Evolutionary conservation across 495 filamentous ascomycete genomes (phyloP), one percentile per base, ranked within the genome.

Genomic region (Paragyromitra xinjiangensis): DNA sequence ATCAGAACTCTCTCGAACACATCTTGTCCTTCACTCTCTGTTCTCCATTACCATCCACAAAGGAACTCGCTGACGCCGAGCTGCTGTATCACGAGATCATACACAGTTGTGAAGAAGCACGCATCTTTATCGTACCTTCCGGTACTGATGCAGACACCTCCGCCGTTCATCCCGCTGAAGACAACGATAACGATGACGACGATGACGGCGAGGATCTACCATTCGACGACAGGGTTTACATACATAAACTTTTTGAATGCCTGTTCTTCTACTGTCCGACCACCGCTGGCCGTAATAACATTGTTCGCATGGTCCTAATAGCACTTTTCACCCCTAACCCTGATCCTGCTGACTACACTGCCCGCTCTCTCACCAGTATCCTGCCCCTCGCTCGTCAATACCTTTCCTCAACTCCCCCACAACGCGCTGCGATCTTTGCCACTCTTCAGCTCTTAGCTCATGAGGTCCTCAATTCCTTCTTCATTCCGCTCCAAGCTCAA

Each of bases 401-500:
- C 22, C 48, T 56, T 9, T 24, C 7, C n/a, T 69, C 34, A 48
- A 19, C 63, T 0, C 50, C 6, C 12, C 26, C 34, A 2, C 19
- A 69, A 16, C 8, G 22, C 3, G 8, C 22, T 5, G 14, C 26
- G 11, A 39, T 56, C 22, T 14, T 29, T 12, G 8, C 22, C 7
- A 56, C 37, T 0, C 65, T 69, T 2, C 7, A 44, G 34, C 51
- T 44, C 37, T 37, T 69, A 0, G 65, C 50, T 2, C 34, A 40
- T 14, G 51, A 69, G 48, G 7, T 69, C 34, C 39, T 69, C 19
- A 4, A 9, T 9, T 69, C 48, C 0, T 42, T 69, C 19, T 69
- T 69, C 22, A 22, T 56, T n/a, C 65, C 65, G 4, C 51, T 69
- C 9, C 56, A 69, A 34, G 50, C 65, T 0, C 51, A 69, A 16